A percentile compares a stretch with the other conserved stretches of the same genome.
Conservation (phyloP, 257 asterid genomes). For the Nicotiana undulata region DNA sequence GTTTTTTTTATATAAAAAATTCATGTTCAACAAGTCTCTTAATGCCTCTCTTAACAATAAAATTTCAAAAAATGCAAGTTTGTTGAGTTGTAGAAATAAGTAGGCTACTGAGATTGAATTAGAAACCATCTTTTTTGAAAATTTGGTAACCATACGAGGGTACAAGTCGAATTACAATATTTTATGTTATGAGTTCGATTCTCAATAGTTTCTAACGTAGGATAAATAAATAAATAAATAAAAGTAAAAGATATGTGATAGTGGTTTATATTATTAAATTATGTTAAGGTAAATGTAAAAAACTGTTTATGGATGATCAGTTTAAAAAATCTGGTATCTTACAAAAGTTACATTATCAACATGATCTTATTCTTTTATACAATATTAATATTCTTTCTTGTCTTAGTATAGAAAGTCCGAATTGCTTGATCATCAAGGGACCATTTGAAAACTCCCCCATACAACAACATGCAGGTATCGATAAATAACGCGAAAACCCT, state of each 20-base stretch:
- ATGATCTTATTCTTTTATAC: neutral
- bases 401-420: neutral
- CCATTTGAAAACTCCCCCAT: slow-evolving; percentile 6
- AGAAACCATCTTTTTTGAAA: too few relatives aligned
- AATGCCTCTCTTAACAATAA: too few relatives aligned
- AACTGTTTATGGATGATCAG: neutral
- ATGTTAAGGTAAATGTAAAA: neutral
- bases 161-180: too few relatives aligned
- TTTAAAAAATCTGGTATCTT: neutral
- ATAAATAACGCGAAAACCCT: neutral
- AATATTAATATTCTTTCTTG: neutral
- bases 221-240: too few relatives aligned
- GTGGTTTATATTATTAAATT: neutral
- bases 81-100: too few relatives aligned
- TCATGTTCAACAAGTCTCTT: too few relatives aligned
- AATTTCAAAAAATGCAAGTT: too few relatives aligned
- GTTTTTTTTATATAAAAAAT: too few relatives aligned
- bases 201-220: too few relatives aligned
- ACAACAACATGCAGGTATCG: neutral
- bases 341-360: neutral
- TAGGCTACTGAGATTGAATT: too few relatives aligned
- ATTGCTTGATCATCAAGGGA: neutral
- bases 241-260: neutral
- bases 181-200: too few relatives aligned
- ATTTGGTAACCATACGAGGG: too few relatives aligned